Evolutionary conservation across 129 eudicot genomes (phyloP), one percentile per base, ranked within the genome.

Genomic region (Flaveria ramosissima): DNA sequence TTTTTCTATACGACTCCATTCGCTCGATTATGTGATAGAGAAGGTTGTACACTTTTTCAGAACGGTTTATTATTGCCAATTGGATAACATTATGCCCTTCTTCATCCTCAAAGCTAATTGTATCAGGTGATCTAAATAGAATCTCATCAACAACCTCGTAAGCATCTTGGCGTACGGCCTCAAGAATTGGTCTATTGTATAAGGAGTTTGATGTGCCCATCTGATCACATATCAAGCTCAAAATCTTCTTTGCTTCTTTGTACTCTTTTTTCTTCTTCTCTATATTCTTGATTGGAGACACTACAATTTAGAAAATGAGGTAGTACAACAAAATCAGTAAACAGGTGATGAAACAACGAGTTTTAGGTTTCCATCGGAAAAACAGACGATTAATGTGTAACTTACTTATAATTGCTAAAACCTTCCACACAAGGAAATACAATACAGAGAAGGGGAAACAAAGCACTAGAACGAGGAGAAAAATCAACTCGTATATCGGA

Each of bases 341-440:
- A n/a, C n/a, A n/a, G n/a, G n/a, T n/a, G n/a, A n/a, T n/a, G n/a
- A n/a, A n/a, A n/a, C n/a, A n/a, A n/a, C n/a, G n/a, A n/a, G n/a
- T n/a, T n/a, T n/a, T n/a, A n/a, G n/a, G n/a, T n/a, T n/a, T n/a
- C n/a, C n/a, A n/a, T n/a, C n/a, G n/a, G n/a, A n/a, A n/a, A n/a
- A n/a, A n/a, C n/a, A n/a, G n/a, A n/a, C n/a, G n/a, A n/a, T n/a
- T n/a, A n/a, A n/a, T n/a, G 21, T 43, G 47, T 53, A 14, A 53
- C 64, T 72, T 52, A 72, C 76, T 26, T 12, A 2, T 41, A 26
- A 23, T 15, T 19, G 10, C 7, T 9, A 72, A 52, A 53, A 19
- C 76, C 64, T 72, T 72, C 76, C 76, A 71, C 26, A 51, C 1
- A 27, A 16, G 30, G 7, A 51, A 71, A 71, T 71, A 71, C 16